These are phyloP conservation scores for Cladophialophora yegresii DNA, from an alignment of 2,329 filamentous ascomycete genomes.

Conservation along the genomic window DNA sequence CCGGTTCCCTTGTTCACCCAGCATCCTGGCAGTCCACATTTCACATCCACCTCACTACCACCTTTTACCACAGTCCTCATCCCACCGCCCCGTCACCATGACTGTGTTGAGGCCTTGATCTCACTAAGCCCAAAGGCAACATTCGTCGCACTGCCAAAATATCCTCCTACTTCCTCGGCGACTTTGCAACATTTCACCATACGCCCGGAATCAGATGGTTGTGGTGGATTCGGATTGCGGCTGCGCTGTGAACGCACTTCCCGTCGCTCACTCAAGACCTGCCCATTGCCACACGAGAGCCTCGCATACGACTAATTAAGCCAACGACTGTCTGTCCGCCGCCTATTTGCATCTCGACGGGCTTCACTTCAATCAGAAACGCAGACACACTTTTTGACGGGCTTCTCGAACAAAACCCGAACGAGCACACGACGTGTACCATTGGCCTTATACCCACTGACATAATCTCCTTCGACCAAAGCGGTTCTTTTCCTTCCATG, in stretches of 20 bases:
- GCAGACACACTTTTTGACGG: constrained; percentile 21
- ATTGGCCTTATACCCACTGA: constrained; percentile 3
- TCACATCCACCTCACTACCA: constrained; percentile 19
- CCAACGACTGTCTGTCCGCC: constrained; percentile 4
- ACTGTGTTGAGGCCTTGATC: constrained; percentile 29
- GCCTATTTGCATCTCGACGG: constrained; percentile 17
- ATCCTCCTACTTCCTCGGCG: constrained; percentile 1
- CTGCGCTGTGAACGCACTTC: constrained; percentile 10
- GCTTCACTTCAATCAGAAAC: constrained; percentile 5
- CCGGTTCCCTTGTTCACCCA: constrained; percentile 15
- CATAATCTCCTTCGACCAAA: constrained; percentile 4
- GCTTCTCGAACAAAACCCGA: constrained; percentile 16
- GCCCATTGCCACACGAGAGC: neutral
- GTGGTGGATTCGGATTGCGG: constrained; percentile 16
- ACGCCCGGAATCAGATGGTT: constrained; percentile 17
- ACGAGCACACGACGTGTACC: constrained; percentile 22
- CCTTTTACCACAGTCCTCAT: constrained; percentile 16
- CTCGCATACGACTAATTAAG: constrained; percentile 15
- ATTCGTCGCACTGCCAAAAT: neutral
- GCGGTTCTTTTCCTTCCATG: neutral
- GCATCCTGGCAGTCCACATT: constrained; percentile 3
- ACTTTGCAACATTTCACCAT: constrained; percentile 2
- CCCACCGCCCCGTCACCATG: constrained; percentile 19
- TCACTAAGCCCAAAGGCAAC: constrained; percentile 25
- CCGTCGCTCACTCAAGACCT: constrained; percentile 24